Conservation (phyloP, 805 yeast species). For the Suhomyces sp. region DNA sequence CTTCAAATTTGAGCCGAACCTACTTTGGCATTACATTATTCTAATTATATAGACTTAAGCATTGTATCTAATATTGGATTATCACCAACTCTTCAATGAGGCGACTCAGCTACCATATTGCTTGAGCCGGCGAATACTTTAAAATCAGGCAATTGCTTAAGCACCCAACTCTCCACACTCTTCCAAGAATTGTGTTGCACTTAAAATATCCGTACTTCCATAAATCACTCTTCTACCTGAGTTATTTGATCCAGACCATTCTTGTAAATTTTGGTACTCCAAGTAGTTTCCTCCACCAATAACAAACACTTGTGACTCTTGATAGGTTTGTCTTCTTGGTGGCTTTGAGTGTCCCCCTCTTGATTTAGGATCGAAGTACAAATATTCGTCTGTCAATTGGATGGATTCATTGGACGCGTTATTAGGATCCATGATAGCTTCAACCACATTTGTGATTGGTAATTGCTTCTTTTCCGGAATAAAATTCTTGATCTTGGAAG, state of each 20-base stretch:
- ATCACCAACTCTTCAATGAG: no score
- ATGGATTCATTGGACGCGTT: conserved; percentile 62
- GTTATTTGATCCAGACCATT: conserved; percentile 57
- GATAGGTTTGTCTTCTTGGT: conserved; percentile 79
- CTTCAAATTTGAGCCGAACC: no score
- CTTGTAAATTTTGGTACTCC: conserved; percentile 92
- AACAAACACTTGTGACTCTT: conserved; percentile 83
- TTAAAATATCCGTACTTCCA: conserved; percentile 78
- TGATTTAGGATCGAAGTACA: conserved; percentile 86
- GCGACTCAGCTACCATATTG: no score
- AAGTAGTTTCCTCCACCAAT: conserved; percentile 96
- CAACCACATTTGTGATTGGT: conserved; percentile 88
- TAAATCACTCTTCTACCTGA: conserved; percentile 62
- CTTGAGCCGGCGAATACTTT: no score
- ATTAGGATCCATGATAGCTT: conserved; percentile 84
- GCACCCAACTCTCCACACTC: conserved; percentile 62
- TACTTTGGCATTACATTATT: no score
- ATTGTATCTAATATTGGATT: no score
- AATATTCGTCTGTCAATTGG: conserved; percentile 80
- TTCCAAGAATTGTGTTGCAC: conserved; percentile 65
- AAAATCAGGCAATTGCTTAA: no score
- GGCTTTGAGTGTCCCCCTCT: conserved; percentile 89
- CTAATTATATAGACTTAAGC: no score
- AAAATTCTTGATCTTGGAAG: conserved; percentile 82
- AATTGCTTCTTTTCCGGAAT: conserved; percentile 85